Conservation (phyloP, 495 filamentous ascomycete species). For the Aspergillus olivimuriae region DNA sequence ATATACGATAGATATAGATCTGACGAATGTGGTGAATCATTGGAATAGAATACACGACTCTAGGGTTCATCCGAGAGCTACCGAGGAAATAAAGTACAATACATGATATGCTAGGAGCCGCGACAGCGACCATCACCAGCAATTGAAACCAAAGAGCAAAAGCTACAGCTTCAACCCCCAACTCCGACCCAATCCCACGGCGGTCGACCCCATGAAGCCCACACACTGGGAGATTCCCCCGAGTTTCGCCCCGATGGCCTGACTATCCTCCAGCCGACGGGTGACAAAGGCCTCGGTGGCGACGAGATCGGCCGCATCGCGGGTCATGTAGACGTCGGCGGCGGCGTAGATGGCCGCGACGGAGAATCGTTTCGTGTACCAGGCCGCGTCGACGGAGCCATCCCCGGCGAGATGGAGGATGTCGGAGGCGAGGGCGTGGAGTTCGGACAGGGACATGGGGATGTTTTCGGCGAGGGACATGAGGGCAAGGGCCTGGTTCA, state of each 20-base stretch:
- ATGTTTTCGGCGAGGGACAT: constrained; percentile 78
- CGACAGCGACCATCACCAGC: too few relatives aligned
- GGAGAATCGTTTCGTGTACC: constrained; percentile 85
- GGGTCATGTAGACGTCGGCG: constrained; percentile 89
- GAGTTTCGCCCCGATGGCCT: constrained; percentile 50
- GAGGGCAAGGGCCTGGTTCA: constrained; percentile 68
- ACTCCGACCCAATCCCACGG: constrained; percentile 35
- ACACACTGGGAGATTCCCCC: constrained; percentile 62
- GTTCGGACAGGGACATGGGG: constrained; percentile 69
- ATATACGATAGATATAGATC: not conserved
- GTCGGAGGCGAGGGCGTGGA: constrained; percentile 77
- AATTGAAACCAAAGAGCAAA: not conserved
- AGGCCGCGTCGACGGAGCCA: constrained; percentile 67
- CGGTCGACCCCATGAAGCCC: constrained; percentile 63
- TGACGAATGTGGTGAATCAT: too few relatives aligned
- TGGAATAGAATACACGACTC: too few relatives aligned
- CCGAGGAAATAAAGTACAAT: too few relatives aligned
- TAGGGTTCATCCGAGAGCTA: too few relatives aligned
- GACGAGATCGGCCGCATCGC: constrained; percentile 55
- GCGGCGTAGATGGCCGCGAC: constrained; percentile 77
- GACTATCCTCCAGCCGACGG: constrained; percentile 65
- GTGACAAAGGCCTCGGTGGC: constrained; percentile 78
- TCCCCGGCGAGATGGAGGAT: constrained; percentile 83
- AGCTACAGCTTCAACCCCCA: constrained; percentile 35
- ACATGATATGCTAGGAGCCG: too few relatives aligned